Percentiles rank a stretch among this genome's conserved stretches.
Conservation (phyloP, 2,329 filamentous ascomycete species). For the Alternaria incomplexa region DNA sequence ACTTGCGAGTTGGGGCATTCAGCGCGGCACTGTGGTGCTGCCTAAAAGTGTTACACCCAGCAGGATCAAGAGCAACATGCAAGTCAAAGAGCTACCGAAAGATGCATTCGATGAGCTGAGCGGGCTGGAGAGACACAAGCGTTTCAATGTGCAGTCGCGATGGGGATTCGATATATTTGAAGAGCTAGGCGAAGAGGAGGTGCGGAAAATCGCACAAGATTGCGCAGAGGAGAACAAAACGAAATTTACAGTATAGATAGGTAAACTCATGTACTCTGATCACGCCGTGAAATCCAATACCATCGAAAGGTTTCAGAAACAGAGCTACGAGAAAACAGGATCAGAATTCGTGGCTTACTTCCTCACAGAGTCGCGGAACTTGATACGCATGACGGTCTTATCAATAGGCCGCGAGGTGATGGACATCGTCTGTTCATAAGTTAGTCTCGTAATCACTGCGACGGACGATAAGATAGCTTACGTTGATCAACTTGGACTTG, state of each 20-base stretch:
- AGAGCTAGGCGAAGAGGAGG: slow-evolving; percentile 29
- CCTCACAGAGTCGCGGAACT: background rate
- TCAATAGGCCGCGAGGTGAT: slow-evolving; percentile 44
- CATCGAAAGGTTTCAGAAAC: too few species aligned
- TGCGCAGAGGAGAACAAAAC: slow-evolving; percentile 26
- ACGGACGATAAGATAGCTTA: slow-evolving; percentile 20
- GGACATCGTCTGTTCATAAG: slow-evolving; percentile 29
- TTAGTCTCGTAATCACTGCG: slow-evolving; percentile 8
- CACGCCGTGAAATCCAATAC: rapidly evolving
- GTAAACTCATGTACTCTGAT: background rate
- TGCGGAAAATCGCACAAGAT: slow-evolving; percentile 22
- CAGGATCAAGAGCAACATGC: slow-evolving; percentile 76
- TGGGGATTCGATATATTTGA: slow-evolving; percentile 37
- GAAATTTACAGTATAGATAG: slow-evolving; percentile 19
- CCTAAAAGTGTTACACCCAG: slow-evolving; percentile 78
- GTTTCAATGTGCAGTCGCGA: slow-evolving; percentile 31
- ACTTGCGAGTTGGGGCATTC: slow-evolving; percentile 77
- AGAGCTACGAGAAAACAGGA: too few species aligned
- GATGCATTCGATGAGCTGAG: slow-evolving; percentile 74
- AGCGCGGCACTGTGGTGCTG: slow-evolving; percentile 80
- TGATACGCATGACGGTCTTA: slow-evolving; percentile 38
- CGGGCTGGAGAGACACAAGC: slow-evolving; percentile 31
- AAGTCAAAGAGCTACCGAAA: slow-evolving; percentile 68
- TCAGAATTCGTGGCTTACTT: background rate
- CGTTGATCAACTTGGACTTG: slow-evolving; percentile 41